phyloP scores from a whole-genome alignment of 2,329 filamentous ascomycete species.

The Colletotrichum melonis region DNA sequence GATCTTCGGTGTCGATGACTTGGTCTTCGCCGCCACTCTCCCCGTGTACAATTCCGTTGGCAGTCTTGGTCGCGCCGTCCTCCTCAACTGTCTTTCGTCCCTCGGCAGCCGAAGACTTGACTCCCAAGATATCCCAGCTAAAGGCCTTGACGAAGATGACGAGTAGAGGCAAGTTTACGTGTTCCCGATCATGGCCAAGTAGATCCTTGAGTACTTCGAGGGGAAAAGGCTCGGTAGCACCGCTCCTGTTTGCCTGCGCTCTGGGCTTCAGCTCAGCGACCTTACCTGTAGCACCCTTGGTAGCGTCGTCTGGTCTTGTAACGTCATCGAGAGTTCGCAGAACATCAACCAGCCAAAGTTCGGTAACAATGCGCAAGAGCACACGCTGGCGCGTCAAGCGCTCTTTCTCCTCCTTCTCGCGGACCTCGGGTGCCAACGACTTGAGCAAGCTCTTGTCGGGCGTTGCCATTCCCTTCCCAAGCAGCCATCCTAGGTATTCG shows the following conservation, averaged over 20 bases:
- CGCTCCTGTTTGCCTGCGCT: conserved; percentile 67
- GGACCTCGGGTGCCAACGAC: conserved; percentile 79
- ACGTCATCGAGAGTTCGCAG: conserved; percentile 82
- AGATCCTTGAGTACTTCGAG: conserved; percentile 98
- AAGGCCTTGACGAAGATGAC: conserved; percentile 97
- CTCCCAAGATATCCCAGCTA: conserved; percentile 92
- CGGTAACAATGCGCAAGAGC: conserved; percentile 89
- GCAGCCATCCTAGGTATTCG: conserved; percentile 89
- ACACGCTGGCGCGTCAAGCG: conserved; percentile 86
- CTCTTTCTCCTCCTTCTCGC: conserved; percentile 96
- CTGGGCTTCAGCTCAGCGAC: conserved; percentile 69
- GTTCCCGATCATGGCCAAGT: conserved; percentile 91
- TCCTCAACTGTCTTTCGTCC: conserved; percentile 87
- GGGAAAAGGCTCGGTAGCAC: conserved; percentile 89
- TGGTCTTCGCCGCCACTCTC: conserved; percentile 26
- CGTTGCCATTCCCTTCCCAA: conserved; percentile 90
- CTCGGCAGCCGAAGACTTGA: conserved; percentile 77
- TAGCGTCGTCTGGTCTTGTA: conserved; percentile 71
- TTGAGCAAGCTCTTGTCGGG: conserved; percentile 89
- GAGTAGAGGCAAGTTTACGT: conserved; percentile 88
- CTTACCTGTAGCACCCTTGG: conserved; percentile 72
- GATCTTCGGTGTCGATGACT: conserved; percentile 60
- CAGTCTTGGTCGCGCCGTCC: conserved; percentile 74
- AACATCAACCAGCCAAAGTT: conserved; percentile 94
- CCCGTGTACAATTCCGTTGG: conserved; percentile 27